Evolutionary conservation across 1,139 yeast species (phyloP), one percentile per base, ranked within the genome.

Genomic region (Zygoascus sp.): DNA sequence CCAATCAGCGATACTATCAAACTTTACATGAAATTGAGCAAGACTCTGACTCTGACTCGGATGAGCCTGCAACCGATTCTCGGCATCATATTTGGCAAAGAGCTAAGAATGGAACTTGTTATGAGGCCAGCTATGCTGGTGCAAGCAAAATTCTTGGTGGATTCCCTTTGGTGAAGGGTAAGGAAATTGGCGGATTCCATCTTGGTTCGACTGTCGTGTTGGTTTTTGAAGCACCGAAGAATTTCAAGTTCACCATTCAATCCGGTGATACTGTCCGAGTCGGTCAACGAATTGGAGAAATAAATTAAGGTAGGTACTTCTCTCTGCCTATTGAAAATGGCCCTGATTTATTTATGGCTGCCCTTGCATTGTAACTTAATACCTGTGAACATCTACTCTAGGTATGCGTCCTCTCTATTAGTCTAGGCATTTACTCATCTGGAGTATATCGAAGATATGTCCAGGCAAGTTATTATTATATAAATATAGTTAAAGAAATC

Each of bases 151-250:
- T 84, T n/a, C 72, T 90, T 42, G 87, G 90, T 4, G 99, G 99
- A 3, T 80, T 79, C 60, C 98, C 99, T 2, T 75, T 92, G 51
- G 72, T 79, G 21, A 89, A 87, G 66, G 98, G 98, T 36, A 88
- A 88, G 62, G 96, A 94, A 67, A 85, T 94, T 75, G 99, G 99
- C 40, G 98, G 98, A 0, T 94, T 94, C 67, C 87, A 86, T 70
- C 74, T 94, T 47, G 99, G 99, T 0, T 83, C 95, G 32, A 94
- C 99, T 0, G 95, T 94, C 23, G 98, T 94, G 15, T 74, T 94
- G 53, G 94, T 94, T 27, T 94, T 94, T 68, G 98, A 94, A 67
- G 98, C 97, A 1, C 98, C 98, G 32, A 62, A 65, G 42, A 75
- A 74, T 47, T 94, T 90, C 67, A 68, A 78, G 61, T 94, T 90